Evolutionary conservation across 345 rosid genomes (phyloP).

Genomic region (Psidium guajava): DNA sequence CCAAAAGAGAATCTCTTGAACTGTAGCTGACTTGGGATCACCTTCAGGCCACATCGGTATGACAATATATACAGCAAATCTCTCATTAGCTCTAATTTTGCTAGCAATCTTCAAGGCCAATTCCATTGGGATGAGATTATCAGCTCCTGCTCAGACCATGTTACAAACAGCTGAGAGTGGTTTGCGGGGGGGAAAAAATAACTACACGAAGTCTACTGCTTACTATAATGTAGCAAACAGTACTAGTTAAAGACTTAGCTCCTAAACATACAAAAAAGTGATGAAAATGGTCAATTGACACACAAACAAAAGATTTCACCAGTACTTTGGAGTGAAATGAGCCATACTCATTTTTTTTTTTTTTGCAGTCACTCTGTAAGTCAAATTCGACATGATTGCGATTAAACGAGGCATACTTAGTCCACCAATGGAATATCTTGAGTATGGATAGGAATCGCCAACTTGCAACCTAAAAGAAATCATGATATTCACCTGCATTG

Average conservation of each 20-base stretch:
- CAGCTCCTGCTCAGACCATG: slow-evolving; percentile 55
- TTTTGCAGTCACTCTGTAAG: neutral
- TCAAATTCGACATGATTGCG: neutral
- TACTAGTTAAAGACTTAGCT: neutral
- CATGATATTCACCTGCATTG: slow-evolving; percentile 51
- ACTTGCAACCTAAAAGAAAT: neutral
- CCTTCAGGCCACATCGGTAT: slow-evolving; percentile 99
- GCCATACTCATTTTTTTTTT: neutral
- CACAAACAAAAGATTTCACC: neutral
- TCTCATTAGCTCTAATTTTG: slow-evolving; percentile 76
- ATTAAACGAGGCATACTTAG: neutral
- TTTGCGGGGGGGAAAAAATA: neutral
- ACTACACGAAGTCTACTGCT: neutral
- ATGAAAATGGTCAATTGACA: neutral
- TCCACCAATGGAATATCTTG: neutral
- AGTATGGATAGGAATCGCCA: no score
- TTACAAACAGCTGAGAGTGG: neutral
- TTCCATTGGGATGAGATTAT: slow-evolving; percentile 92
- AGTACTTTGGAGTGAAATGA: neutral
- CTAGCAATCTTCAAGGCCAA: slow-evolving; percentile 83
- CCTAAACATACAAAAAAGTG: neutral
- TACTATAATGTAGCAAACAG: neutral
- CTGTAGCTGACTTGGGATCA: slow-evolving; percentile 63
- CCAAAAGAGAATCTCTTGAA: slow-evolving; percentile 96
- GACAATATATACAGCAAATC: slow-evolving; percentile 76